phyloP scores from a whole-genome alignment of 2,329 filamentous ascomycete genomes.

The Cercospora sesami region DNA sequence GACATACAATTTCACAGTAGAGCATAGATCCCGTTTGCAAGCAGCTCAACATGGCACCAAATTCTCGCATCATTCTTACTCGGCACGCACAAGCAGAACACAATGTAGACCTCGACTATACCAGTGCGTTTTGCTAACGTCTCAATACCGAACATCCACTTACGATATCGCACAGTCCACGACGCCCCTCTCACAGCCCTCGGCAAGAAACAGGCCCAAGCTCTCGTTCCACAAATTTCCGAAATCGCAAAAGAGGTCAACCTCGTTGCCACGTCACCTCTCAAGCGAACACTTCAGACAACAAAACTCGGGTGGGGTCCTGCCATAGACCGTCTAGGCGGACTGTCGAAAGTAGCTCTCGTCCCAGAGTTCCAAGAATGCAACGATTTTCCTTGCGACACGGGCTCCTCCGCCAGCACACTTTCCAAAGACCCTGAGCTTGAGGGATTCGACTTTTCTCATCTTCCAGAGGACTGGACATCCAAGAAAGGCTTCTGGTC shows the following conservation, averaged over 20 bases:
- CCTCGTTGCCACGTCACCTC: constrained; percentile 36
- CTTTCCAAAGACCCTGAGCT: constrained; percentile 34
- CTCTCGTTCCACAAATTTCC: constrained; percentile 32
- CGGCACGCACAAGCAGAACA: constrained; percentile 40
- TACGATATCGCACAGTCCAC: constrained; percentile 18
- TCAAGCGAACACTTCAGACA: constrained; percentile 38
- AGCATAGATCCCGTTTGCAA: not conserved
- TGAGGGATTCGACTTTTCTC: constrained; percentile 33
- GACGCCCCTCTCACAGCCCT: constrained; percentile 38
- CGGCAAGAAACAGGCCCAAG: constrained; percentile 38
- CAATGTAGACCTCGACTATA: constrained; percentile 38
- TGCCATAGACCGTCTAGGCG: constrained; percentile 34
- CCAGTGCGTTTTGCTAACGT: constrained; percentile 27
- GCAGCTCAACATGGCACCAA: constrained; percentile 34
- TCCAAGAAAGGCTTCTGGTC: constrained; percentile 37
- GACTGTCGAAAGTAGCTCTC: constrained; percentile 33
- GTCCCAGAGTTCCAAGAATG: constrained; percentile 39
- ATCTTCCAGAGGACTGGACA: constrained; percentile 36
- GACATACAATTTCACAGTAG: not conserved
- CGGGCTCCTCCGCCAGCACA: constrained; percentile 30
- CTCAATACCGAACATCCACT: not conserved
- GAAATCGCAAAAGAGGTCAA: constrained; percentile 32
- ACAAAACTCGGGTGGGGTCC: constrained; percentile 35
- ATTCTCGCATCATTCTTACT: constrained; percentile 37
- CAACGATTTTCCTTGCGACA: constrained; percentile 38